phyloP scores from a whole-genome alignment of 2,329 filamentous ascomycete genomes.

The Trichoderma guizhouense region DNA sequence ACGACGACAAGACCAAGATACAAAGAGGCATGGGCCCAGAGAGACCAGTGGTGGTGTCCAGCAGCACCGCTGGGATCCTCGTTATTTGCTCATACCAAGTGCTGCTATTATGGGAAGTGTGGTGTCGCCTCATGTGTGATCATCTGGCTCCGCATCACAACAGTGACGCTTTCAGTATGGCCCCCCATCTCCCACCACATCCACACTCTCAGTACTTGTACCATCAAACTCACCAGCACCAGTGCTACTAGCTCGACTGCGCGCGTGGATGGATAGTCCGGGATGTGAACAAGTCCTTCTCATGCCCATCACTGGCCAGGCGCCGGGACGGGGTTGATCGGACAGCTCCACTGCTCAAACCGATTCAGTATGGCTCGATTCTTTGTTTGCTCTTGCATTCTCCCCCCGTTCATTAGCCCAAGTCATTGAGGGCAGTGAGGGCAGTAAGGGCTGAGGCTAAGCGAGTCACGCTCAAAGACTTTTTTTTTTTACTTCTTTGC shows the following conservation, averaged over 20 bases:
- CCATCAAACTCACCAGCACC: conserved; percentile 4
- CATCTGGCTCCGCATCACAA: conserved; percentile 14
- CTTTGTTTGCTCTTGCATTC: background rate
- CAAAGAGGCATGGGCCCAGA: background rate
- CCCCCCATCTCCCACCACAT: background rate
- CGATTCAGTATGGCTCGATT: conserved; percentile 12
- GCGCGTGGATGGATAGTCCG: conserved; percentile 9
- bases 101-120: background rate
- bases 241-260: conserved; percentile 13
- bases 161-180: conserved; percentile 4
- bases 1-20: background rate
- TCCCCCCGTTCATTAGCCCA: conserved; percentile 2
- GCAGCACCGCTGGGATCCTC: background rate
- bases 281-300: background rate
- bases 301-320: conserved; percentile 5
- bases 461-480: conserved; percentile 1
- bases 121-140: conserved; percentile 10
- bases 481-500: background rate
- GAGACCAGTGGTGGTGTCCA: background rate
- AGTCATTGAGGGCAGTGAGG: background rate
- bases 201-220: background rate
- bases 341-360: conserved; percentile 14
- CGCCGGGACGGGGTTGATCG: conserved; percentile 12
- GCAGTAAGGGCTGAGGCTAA: conserved; percentile 6
- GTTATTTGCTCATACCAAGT: background rate